A percentile compares a stretch with the other conserved stretches of the same genome.
Conservation (phyloP, 164 flowering plant genomes). For the Buxus sempervirens region DNA sequence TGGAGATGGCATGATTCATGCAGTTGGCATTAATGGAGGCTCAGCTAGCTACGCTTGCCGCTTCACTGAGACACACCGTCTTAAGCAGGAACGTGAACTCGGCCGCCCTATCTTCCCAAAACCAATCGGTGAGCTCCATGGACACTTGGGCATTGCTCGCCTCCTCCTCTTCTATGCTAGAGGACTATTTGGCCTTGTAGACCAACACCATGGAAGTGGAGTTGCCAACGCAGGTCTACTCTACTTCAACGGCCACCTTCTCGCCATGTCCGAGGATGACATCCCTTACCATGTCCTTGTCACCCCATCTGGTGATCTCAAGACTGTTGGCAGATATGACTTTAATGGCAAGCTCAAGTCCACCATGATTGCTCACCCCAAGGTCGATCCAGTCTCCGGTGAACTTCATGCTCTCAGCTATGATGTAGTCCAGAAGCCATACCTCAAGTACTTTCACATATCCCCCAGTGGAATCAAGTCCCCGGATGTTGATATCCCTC, state of each 20-base stretch:
- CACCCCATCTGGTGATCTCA: conserved; percentile 40
- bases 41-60: conserved; percentile 51
- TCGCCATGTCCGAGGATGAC: conserved; percentile 76
- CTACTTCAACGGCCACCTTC: conserved; percentile 46
- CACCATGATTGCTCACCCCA: conserved; percentile 72
- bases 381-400: conserved; percentile 51
- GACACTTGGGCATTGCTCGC: conserved; percentile 61
- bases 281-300: conserved; percentile 53
- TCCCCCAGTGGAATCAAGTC: conserved; percentile 59
- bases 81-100: conserved; percentile 42
- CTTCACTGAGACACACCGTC: conserved; percentile 50
- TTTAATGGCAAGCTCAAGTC: conserved; percentile 40
- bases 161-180: too few species aligned
- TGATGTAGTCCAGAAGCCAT: conserved; percentile 74
- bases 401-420: conserved; percentile 71
- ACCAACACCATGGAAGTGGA: conserved; percentile 43
- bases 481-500: conserved; percentile 47
- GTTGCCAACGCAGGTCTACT: conserved; percentile 73
- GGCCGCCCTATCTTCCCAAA: conserved; percentile 63
- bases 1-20: conserved; percentile 76
- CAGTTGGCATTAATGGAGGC: conserved; percentile 36
- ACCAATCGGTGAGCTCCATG: conserved; percentile 68
- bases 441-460: conserved; percentile 71
- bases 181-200: conserved; percentile 40
- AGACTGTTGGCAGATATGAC: conserved; percentile 44